Conservation (phyloP, 208 protist species). For the Trypanosoma vivax region DNA sequence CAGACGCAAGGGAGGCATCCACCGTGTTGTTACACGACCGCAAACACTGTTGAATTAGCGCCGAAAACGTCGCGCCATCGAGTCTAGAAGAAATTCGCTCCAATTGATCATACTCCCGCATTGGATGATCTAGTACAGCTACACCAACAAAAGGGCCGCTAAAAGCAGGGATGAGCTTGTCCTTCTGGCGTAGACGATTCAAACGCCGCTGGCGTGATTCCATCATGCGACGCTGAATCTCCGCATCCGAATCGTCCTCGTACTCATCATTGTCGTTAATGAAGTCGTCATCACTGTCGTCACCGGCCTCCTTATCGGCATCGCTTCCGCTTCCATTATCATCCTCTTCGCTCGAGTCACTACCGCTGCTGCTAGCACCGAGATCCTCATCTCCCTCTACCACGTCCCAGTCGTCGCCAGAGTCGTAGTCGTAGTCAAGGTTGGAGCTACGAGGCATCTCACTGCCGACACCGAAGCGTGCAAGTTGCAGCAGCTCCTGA, state of each 20-base stretch:
- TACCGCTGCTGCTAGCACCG: conserved; percentile 22
- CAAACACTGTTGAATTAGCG: conserved; percentile 43
- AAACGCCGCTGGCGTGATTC: conserved; percentile 67
- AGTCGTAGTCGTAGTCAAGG: conserved; percentile 87
- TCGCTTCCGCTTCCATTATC: conserved; percentile 6
- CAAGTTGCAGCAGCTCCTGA: conserved; percentile 49
- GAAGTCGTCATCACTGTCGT: conserved; percentile 68
- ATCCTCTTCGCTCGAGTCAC: conserved; percentile 19
- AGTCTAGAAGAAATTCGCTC: conserved; percentile 36
- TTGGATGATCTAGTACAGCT: conserved; percentile 48
- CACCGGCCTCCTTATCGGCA: conserved; percentile 13
- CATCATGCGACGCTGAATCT: conserved; percentile 64
- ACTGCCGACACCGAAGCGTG: conserved; percentile 36
- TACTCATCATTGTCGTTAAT: conserved; percentile 58
- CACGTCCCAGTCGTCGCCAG: conserved; percentile 82
- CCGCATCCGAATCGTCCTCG: conserved; percentile 57
- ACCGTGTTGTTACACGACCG: conserved; percentile 1
- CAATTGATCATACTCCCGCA: conserved; percentile 60
- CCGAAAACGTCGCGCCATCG: conserved; percentile 29
- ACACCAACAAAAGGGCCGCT: conserved; percentile 75
- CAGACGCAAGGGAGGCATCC: not conserved
- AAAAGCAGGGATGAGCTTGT: conserved; percentile 74
- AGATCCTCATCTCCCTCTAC: conserved; percentile 75
- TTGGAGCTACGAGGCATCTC: conserved; percentile 63
- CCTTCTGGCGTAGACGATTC: conserved; percentile 68